Evolutionary conservation across 1,139 yeast species (phyloP).

Genomic region (Blastobotrys petasosporus): DNA sequence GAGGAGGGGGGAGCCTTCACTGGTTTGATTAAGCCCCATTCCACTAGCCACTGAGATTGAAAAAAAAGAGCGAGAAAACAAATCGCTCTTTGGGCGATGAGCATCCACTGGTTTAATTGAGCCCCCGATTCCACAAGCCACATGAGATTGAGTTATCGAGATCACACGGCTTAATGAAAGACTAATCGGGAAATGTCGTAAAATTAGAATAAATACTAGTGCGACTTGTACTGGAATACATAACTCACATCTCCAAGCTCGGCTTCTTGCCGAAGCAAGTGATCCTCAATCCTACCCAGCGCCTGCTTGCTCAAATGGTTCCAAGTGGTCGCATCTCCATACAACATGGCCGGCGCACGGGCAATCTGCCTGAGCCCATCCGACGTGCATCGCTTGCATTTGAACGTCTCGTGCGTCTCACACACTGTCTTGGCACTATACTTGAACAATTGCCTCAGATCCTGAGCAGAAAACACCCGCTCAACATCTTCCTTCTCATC

Average conservation of each 20-base stretch:
- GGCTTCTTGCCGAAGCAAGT: conserved; percentile 66
- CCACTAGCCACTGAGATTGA: too few species aligned
- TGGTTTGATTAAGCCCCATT: too few species aligned
- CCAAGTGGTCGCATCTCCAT: conserved; percentile 98
- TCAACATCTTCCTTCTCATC: conserved; percentile 96
- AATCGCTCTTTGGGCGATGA: too few species aligned
- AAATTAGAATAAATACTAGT: conserved; percentile 37
- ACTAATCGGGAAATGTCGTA: too few species aligned
- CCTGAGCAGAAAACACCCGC: conserved; percentile 78
- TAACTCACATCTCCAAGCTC: conserved; percentile 66
- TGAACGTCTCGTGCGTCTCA: conserved; percentile 90
- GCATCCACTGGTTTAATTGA: too few species aligned
- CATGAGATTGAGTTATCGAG: too few species aligned
- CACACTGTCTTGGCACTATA: conserved; percentile 64
- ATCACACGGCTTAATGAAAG: too few species aligned
- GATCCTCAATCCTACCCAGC: conserved; percentile 64
- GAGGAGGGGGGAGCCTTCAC: too few species aligned
- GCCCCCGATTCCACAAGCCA: too few species aligned
- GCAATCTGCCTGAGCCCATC: conserved; percentile 53
- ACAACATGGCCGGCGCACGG: conserved; percentile 81
- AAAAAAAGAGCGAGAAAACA: too few species aligned
- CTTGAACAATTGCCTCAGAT: conserved; percentile 66
- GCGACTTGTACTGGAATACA: conserved; percentile 92
- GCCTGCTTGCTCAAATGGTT: conserved; percentile 71
- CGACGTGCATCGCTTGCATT: conserved; percentile 72